Conservation (phyloP, 306 rosid species). For the Ormosia semicastrata region DNA sequence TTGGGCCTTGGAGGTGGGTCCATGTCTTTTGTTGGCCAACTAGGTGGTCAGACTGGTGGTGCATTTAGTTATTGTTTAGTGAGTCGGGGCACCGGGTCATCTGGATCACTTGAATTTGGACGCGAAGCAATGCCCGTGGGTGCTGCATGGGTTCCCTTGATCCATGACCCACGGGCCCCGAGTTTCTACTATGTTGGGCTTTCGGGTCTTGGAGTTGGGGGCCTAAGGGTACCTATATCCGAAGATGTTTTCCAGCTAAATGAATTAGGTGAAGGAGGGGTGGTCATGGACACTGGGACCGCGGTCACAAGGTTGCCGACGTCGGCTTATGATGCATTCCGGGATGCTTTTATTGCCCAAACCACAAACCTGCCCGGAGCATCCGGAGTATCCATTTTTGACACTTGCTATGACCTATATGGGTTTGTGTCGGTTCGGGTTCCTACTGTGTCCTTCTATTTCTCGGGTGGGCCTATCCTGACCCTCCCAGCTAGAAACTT, state of each 20-base stretch:
- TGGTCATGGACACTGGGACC: constrained; percentile 95
- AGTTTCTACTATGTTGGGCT: constrained; percentile 82
- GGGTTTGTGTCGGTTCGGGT: constrained; percentile 92
- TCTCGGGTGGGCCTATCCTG: constrained; percentile 75
- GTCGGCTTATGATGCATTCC: constrained; percentile 60
- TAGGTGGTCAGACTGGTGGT: constrained; percentile 82
- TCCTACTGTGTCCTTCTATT: constrained; percentile 86
- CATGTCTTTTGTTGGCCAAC: constrained; percentile 91
- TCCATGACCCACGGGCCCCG: constrained; percentile 58
- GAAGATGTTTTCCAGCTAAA: constrained; percentile 55
- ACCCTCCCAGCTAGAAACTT: constrained; percentile 89
- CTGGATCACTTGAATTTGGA: constrained; percentile 77
- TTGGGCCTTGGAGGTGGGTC: constrained; percentile 92
- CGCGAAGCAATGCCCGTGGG: constrained; percentile 84
- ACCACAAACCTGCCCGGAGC: constrained; percentile 77
- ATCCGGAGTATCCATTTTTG: constrained; percentile 69
- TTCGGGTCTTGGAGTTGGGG: constrained; percentile 85
- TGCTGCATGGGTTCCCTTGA: constrained; percentile 79
- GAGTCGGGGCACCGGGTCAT: constrained; percentile 60
- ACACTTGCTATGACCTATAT: constrained; percentile 67
- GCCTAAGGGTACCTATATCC: constrained; percentile 53
- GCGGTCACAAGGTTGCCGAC: constrained; percentile 86
- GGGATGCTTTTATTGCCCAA: constrained; percentile 59
- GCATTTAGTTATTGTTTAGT: constrained; percentile 80
- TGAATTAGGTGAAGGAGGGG: constrained; percentile 74